Percentiles rank a stretch among this genome's conserved stretches.
These are phyloP conservation scores for Pyrenochaeta sp. DNA, from an alignment of 2,329 filamentous ascomycete genomes.

Conservation along the genomic window DNA sequence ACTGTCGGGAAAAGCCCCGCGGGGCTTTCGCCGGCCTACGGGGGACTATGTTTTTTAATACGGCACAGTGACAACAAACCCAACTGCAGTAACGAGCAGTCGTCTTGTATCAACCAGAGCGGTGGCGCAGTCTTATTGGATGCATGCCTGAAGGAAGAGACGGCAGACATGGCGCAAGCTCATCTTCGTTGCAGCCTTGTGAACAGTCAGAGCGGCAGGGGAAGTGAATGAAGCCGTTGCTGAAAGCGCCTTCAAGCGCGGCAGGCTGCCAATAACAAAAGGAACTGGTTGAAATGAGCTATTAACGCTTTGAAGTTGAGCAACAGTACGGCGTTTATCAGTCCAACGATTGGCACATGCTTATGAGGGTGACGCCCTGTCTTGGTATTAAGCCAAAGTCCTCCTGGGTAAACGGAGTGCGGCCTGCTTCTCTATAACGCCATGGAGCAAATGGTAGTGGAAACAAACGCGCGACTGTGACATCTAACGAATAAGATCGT, in stretches of 20 bases:
- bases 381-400: neutral
- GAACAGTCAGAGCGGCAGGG: no score
- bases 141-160: neutral
- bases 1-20: conserved; percentile 23
- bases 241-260: neutral
- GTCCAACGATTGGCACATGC: neutral
- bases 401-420: neutral
- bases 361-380: neutral
- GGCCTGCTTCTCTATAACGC: no score
- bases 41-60: conserved; percentile 9
- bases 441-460: no score
- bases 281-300: neutral
- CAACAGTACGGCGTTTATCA: neutral
- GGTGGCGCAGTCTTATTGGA: neutral
- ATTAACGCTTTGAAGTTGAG: neutral
- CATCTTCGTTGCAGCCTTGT: neutral
- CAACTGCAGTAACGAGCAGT: neutral
- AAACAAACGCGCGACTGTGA: neutral
- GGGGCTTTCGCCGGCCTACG: neutral
- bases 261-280: neutral
- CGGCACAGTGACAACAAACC: conserved; percentile 8
- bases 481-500: neutral
- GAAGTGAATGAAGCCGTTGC: no score
- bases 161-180: neutral
- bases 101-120: neutral